Evolutionary conservation across 2,329 filamentous ascomycete species (phyloP), one percentile per base, ranked within the genome.

Genomic region (Penicillium concentricum): DNA sequence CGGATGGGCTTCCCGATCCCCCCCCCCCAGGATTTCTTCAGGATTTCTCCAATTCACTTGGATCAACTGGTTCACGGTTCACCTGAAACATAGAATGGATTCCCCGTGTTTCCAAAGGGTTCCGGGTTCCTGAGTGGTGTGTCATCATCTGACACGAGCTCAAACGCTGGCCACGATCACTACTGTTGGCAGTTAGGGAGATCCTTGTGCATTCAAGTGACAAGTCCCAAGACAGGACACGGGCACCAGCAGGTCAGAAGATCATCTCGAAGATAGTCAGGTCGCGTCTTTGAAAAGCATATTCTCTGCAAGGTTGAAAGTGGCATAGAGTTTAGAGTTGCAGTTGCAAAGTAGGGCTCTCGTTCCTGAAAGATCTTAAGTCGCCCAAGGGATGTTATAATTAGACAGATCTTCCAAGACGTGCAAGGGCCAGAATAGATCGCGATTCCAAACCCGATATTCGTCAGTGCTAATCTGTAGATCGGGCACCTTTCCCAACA

Each of bases 251-350:
- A 52, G 20, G 52, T 55, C 52, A 55, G 45, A 30, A 55, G 45
- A 38, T 37, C 45, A 49, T 18, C 38, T 43, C 4, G 30, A 26
- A 12, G 15, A 30, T 42, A 42, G 37, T 44, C 28, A 51, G 49
- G 16, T 35, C 13, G 22, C 28, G 15, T 32, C 22, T n/a, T 28
- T 34, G 44, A 26, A 26, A 42, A 39, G 28, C 28, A 54, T 22
- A 26, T 20, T 16, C 44, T 54, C 50, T 52, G 50, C 50, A 46
- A 45, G 41, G 32, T 22, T 37, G n/a, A 5, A 49, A 43, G 39
- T 43, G 12, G n/a, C n/a, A 18, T 43, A 28, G 5, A 41, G 39
- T 42, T 48, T 37, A 24, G 18, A 9, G 38, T 24, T 18, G 18
- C 18, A 42, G 28, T 7, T n/a, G 6, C 24, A 46, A 34, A 22